Percentiles rank a stretch among this genome's conserved stretches.
Evolutionary conservation across 164 flowering plant species (phyloP).

Genomic region (Stephania japonica): DNA sequence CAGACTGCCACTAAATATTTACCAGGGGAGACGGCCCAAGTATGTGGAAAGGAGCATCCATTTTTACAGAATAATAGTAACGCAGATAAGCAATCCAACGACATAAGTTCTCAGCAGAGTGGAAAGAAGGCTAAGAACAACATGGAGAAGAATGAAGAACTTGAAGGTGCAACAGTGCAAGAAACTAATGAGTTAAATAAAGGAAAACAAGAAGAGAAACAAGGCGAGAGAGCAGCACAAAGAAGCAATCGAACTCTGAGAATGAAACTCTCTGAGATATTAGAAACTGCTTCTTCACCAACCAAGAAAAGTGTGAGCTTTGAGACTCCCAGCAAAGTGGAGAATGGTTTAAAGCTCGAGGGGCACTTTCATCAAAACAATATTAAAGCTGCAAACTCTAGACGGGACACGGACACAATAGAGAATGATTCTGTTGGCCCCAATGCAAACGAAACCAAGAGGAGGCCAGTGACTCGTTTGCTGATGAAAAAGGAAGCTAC

Average conservation of each 20-base stretch:
- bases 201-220: slow-evolving; percentile 20
- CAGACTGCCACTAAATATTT: slow-evolving; percentile 40
- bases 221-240: slow-evolving; percentile 13
- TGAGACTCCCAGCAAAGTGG: slow-evolving; percentile 20
- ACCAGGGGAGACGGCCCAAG: slow-evolving; percentile 19
- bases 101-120: slow-evolving; percentile 18
- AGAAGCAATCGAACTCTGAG: slow-evolving; percentile 45
- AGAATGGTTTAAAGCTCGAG: slow-evolving; percentile 21
- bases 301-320: slow-evolving; percentile 24
- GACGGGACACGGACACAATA: slow-evolving; percentile 38
- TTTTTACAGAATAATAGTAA: slow-evolving; percentile 15
- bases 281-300: slow-evolving; percentile 55
- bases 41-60: slow-evolving; percentile 20
- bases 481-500: slow-evolving; percentile 38
- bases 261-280: slow-evolving; percentile 61
- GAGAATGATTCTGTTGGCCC: slow-evolving; percentile 72
- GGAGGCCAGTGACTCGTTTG: slow-evolving; percentile 63
- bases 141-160: slow-evolving; percentile 28
- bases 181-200: slow-evolving; percentile 23
- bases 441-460: slow-evolving; percentile 10
- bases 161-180: slow-evolving; percentile 28
- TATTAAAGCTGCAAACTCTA: slow-evolving; percentile 14
- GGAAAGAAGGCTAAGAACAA: slow-evolving; percentile 19
- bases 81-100: slow-evolving; percentile 16
- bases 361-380: slow-evolving; percentile 13